These are phyloP conservation scores for Eucalyptus decipiens DNA, from an alignment of 345 rosid genomes.

Conservation along the genomic window DNA sequence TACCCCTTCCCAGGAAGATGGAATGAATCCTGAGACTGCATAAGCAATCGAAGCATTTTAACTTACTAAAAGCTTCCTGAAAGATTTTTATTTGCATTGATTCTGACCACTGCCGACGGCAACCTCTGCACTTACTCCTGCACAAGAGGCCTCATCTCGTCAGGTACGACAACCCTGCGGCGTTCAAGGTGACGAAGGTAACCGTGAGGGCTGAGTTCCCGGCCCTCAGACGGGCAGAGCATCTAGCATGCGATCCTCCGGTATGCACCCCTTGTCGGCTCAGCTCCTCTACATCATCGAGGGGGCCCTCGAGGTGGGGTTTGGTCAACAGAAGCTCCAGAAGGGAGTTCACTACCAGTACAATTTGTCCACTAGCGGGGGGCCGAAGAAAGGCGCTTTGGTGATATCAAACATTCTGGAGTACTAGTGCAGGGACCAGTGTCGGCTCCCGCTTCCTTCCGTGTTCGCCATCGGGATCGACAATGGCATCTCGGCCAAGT, in stretches of 20 bases:
- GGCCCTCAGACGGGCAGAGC: neutral
- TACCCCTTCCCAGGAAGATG: neutral
- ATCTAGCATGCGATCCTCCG: neutral
- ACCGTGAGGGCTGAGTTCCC: slow-evolving; percentile 4
- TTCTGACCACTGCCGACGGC: neutral
- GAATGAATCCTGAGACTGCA: neutral
- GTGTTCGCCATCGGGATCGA: neutral
- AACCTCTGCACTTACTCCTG: neutral
- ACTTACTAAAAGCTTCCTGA: neutral
- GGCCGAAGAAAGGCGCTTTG: neutral
- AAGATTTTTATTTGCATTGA: neutral
- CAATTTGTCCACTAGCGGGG: neutral
- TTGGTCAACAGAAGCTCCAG: neutral
- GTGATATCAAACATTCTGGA: neutral
- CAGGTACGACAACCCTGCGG: neutral
- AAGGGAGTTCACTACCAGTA: neutral
- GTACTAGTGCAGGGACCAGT: neutral
- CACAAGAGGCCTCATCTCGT: neutral
- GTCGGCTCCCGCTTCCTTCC: neutral
- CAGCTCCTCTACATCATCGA: neutral
- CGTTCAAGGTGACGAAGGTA: neutral
- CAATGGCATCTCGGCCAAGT: neutral
- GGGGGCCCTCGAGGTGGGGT: neutral
- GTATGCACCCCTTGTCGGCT: neutral
- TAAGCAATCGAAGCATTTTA: neutral